Conservation (phyloP, 176 grass and related monocot genomes). For the Hordeum vulgare region DNA sequence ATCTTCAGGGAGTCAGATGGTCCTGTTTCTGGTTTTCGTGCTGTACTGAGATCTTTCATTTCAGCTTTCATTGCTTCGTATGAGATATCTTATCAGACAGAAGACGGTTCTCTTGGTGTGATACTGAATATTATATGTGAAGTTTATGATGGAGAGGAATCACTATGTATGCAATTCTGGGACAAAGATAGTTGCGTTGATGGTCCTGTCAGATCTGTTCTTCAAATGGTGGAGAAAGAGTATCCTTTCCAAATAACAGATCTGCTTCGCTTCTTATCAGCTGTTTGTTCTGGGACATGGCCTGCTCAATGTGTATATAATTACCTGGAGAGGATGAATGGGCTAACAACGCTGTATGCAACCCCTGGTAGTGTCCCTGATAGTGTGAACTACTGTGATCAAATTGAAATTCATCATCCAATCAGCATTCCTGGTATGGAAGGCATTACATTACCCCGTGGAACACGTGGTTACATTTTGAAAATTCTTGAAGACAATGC, state of each 20-base stretch:
- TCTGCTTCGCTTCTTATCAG: constrained; percentile 78
- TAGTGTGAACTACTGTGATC: constrained; percentile 31
- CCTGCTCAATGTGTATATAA: constrained; percentile 85
- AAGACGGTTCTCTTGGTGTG: constrained; percentile 50
- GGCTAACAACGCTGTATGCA: constrained; percentile 64
- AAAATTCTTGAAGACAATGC: constrained; percentile 58
- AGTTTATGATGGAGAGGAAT: constrained; percentile 88
- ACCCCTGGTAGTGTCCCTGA: constrained; percentile 31
- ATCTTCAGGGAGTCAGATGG: constrained; percentile 83
- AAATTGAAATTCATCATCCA: constrained; percentile 52
- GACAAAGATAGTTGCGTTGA: constrained; percentile 88
- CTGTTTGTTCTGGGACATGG: constrained; percentile 80
- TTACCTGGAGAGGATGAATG: constrained; percentile 85
- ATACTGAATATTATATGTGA: constrained; percentile 63
- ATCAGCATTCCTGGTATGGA: constrained; percentile 61
- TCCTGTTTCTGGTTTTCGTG: constrained; percentile 84
- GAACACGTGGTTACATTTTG: constrained; percentile 60
- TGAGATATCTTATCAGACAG: constrained; percentile 70
- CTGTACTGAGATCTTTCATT: constrained; percentile 71
- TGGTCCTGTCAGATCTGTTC: constrained; percentile 84
- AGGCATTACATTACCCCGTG: constrained; percentile 57
- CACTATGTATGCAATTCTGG: constrained; percentile 92
- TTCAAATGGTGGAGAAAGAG: constrained; percentile 81
- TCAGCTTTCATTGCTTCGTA: constrained; percentile 91
- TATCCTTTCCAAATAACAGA: constrained; percentile 61